Base-by-base conservation (phyloP, 2,329 filamentous ascomycete genomes). In the Colletotrichum graminicola region DNA sequence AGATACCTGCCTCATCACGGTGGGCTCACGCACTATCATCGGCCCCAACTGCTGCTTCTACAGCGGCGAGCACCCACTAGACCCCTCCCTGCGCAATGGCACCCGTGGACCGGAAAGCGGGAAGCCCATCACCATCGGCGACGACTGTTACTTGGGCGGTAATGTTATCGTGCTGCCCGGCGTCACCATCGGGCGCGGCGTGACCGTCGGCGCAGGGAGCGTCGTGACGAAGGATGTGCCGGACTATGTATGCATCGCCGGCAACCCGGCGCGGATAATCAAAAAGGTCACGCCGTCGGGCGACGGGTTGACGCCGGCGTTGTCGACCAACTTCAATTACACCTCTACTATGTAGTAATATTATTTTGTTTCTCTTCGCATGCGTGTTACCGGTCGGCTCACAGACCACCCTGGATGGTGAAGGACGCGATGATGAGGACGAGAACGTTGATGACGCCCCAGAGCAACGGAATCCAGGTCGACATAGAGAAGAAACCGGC, bases 381-480 rank as follows among this genome's bases (percentile, higher is more conserved):
- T 7, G 26, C 34, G 55, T 55, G 12, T 21, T 6, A n/a, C 21
- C 16, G 43, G 29, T 41, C 23, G 43, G 18, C 29, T 90, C 81
- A 97, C 73, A 97, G 86, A 49, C 93, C 94, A 60, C 94, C 94
- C 78, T 97, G 94, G 62, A 97, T 95, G n/a, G 94, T 93, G 80
- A 97, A 97, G 5, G 94, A 96, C 6, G 94, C 96, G 73, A 97
- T 85, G 61, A 97, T 90, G 56, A 98, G 84, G 39, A 97, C 88
- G 57, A 97, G 80, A 12, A 95, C 91, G 79, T 94, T 97, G 80
- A 95, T 92, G 78, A 93, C 87, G 1, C 90, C 93, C 95, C 95
- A 97, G 29, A 95, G 88, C 77, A 96, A 92, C 0, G 95, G 95
- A 62, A 97, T 93, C 94, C 94, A 97, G 0, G 95, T 97, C 56